Base-by-base conservation (phyloP, 2,329 filamentous ascomycete genomes). In the Dothideomycetidae sp. region DNA sequence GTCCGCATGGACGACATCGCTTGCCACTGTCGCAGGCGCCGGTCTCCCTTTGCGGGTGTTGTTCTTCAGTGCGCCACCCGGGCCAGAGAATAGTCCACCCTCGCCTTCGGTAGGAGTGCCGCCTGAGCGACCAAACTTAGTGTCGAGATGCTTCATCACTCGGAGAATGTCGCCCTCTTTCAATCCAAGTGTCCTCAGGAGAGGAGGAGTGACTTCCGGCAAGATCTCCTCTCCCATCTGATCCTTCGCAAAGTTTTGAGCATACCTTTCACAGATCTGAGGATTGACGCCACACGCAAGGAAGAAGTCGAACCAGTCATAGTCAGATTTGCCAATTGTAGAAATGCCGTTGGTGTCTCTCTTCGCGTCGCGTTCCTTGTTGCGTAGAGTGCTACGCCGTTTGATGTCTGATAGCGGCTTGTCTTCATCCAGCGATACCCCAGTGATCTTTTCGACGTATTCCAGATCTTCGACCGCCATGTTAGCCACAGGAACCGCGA, bases 221-320 rank as follows among this genome's bases (percentile, higher is more conserved):
- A 96, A 61, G 28, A 93, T 78, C 44, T 82, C 86, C 57, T 94
- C 86, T 46, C 93, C 86, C 84, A 98, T 96, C 15, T 86, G 90
- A 53, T 98, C 90, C 52, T 78, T 78, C 33, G 73, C 59, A 53
- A 98, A 98, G 2, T 84, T 83, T 52, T 85, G 81, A 1, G 86
- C 78, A 53, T 98, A 98, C 38, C 90, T 74, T 60, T 96, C 88
- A 58, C 90, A 98, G 31, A 93, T 77, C 41, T 92, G 83, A 33
- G 88, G 82, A 31, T 85, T 80, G 49, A 96, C 84, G 32, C 93
- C 88, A 55, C 85, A 92, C 45, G 78, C 76, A 29, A 98, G 64
- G 67, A 98, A 98, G 63, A 98, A 96, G 54, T 94, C 85, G 53
- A 98, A 98, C 90, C 90, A 98, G 56, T 98, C 90, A 55, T 96